Conservation (phyloP, 768 basidiomycete species). For the Tulasnella sp. region DNA sequence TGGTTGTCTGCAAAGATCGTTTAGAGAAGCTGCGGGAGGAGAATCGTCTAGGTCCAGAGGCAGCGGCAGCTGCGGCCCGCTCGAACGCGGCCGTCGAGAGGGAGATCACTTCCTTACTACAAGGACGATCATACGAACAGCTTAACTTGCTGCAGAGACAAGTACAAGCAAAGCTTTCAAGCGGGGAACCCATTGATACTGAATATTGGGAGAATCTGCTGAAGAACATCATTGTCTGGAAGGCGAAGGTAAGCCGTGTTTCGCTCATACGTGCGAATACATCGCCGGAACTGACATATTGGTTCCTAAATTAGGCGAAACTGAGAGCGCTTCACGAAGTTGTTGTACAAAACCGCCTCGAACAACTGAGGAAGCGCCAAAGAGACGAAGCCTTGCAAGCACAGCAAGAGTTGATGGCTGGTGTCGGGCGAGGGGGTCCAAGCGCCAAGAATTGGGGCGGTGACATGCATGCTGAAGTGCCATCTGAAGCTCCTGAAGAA, state of each 20-base stretch:
- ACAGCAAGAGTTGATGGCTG: slow-evolving; percentile 85
- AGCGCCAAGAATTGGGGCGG: slow-evolving; percentile 54
- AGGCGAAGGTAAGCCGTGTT: slow-evolving; percentile 75
- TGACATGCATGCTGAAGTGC: slow-evolving; percentile 45
- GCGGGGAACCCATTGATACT: slow-evolving; percentile 92
- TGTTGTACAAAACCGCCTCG: slow-evolving; percentile 92
- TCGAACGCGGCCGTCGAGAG: slow-evolving; percentile 77
- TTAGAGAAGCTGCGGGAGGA: slow-evolving; percentile 72
- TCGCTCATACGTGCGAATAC: not conserved
- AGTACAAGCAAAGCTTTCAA: slow-evolving; percentile 84
- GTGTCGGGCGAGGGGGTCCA: slow-evolving; percentile 55
- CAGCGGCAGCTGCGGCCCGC: slow-evolving; percentile 46
- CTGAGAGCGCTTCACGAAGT: slow-evolving; percentile 92
- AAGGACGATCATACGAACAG: slow-evolving; percentile 85
- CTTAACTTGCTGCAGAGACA: slow-evolving; percentile 79
- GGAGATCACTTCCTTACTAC: slow-evolving; percentile 78
- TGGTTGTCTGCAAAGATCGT: slow-evolving; percentile 92
- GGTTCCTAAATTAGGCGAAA: slow-evolving; percentile 64
- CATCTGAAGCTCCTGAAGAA: slow-evolving; percentile 44
- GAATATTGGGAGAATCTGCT: slow-evolving; percentile 97
- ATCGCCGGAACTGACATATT: slow-evolving; percentile 13
- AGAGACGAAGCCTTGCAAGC: slow-evolving; percentile 94
- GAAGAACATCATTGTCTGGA: slow-evolving; percentile 93
- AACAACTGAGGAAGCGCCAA: slow-evolving; percentile 93
- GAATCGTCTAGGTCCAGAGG: slow-evolving; percentile 59